A percentile compares a stretch with the other conserved stretches of the same genome.
phyloP scores from a whole-genome alignment of 2,329 filamentous ascomycete species.

The Claviceps paspali region DNA sequence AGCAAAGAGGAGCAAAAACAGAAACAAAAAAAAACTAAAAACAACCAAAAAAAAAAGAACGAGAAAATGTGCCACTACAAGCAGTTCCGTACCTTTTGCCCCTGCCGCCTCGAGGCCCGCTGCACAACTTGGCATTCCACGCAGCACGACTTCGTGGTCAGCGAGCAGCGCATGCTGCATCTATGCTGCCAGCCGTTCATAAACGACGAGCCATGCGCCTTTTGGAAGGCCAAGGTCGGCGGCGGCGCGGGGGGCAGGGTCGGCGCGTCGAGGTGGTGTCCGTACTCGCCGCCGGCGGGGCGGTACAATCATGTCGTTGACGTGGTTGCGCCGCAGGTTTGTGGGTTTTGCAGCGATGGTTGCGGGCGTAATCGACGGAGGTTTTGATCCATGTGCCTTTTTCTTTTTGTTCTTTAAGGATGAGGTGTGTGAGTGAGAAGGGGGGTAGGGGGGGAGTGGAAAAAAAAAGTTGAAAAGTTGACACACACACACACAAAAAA shows the following conservation, averaged over 20 bases:
- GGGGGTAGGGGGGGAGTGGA: not conserved
- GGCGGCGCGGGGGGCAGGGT: not conserved
- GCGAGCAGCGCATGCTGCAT: not conserved
- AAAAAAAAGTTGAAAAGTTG: no score
- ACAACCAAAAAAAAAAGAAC: not conserved
- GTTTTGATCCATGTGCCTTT: not conserved
- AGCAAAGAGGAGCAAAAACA: not conserved
- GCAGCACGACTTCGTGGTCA: not conserved
- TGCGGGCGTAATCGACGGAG: not conserved
- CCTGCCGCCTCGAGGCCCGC: not conserved
- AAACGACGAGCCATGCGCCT: not conserved
- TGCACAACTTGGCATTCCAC: not conserved
- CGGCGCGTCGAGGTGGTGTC: not conserved
- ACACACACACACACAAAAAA: no score
- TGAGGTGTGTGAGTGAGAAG: not conserved
- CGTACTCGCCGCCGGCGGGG: not conserved
- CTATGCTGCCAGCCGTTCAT: not conserved
- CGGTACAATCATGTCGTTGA: not conserved
- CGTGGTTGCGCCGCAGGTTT: not conserved
- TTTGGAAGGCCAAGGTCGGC: not conserved
- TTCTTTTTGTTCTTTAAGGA: not conserved
- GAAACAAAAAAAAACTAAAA: not conserved
- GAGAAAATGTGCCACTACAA: constrained; percentile 3
- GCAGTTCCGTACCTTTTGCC: constrained; percentile 2
- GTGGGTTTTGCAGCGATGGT: not conserved